Percentiles rank a stretch among this genome's conserved stretches.
phyloP scores from a whole-genome alignment of 352 stramenopile species.

The Pythium insidiosum region DNA sequence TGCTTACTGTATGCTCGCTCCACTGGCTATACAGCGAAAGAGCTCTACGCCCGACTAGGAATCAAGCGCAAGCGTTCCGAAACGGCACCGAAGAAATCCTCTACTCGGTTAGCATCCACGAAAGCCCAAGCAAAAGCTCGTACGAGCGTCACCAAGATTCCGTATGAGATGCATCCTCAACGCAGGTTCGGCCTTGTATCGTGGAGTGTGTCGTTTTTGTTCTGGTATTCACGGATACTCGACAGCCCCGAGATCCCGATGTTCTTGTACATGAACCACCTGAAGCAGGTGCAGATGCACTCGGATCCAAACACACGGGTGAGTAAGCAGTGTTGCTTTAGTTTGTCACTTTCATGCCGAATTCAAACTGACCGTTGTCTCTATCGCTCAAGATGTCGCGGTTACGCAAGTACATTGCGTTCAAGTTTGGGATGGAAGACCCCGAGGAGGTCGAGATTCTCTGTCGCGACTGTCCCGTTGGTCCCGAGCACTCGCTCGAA shows the following conservation, averaged over 20 bases:
- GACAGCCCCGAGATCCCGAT: conserved; percentile 1
- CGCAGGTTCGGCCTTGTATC: conserved; percentile 15
- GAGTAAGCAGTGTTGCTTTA: too few relatives aligned
- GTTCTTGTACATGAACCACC: not conserved
- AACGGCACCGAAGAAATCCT: too few relatives aligned
- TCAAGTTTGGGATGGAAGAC: conserved; percentile 25
- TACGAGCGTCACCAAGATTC: not conserved
- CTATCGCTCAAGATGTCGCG: conserved; percentile 62
- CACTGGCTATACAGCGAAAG: too few relatives aligned
- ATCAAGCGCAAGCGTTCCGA: conserved; percentile 59
- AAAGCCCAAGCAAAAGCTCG: not conserved
- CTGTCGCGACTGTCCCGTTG: conserved; percentile 32
- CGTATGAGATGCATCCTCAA: conserved; percentile 22
- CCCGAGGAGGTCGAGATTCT: conserved; percentile 52
- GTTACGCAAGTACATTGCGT: conserved; percentile 53
- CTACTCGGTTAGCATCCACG: not conserved
- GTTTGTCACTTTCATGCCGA: too few relatives aligned
- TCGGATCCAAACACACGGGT: too few relatives aligned
- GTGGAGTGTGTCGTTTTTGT: conserved; percentile 1
- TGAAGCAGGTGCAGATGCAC: too few relatives aligned
- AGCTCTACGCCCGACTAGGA: conserved; percentile 36
- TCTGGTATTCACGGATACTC: conserved; percentile 2
- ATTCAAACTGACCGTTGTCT: too few relatives aligned
- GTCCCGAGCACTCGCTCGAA: conserved; percentile 53
- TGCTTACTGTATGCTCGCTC: conserved; percentile 9